Percentiles rank a stretch among this genome's conserved stretches.
These are phyloP conservation scores for Gracilaria vermiculophylla DNA, from an alignment of 23 red algal species.

Conservation along the genomic window DNA sequence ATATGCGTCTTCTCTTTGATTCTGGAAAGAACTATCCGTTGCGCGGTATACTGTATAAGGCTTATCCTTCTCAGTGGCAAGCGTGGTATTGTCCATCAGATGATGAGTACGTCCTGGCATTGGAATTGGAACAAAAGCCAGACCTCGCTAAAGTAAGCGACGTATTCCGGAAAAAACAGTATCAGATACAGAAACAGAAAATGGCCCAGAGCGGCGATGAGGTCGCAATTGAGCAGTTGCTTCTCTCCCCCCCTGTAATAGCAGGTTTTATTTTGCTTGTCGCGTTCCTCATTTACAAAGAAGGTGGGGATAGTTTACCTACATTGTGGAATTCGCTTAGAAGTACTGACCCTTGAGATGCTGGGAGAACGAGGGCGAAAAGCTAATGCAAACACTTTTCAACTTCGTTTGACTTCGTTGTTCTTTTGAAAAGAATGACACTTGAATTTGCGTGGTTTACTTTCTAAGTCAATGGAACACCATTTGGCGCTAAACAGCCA, in stretches of 20 bases:
- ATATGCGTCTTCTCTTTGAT: conserved; percentile 73
- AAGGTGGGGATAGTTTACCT: background rate
- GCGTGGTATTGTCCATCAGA: conserved; percentile 12
- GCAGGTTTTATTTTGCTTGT: background rate
- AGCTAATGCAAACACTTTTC: no score
- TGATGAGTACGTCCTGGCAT: background rate
- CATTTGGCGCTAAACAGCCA: no score
- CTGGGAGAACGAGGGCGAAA: background rate
- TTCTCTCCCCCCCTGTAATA: background rate
- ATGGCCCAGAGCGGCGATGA: background rate
- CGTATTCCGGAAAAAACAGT: background rate
- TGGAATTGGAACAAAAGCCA: background rate
- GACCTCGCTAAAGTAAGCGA: background rate
- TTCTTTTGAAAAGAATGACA: no score
- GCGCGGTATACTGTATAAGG: conserved; percentile 15
- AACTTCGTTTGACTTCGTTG: no score
- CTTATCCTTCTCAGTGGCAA: conserved; percentile 45
- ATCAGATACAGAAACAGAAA: background rate
- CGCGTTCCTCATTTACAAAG: background rate
- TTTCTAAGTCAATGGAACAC: no score
- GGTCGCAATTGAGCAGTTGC: background rate
- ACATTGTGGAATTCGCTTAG: background rate
- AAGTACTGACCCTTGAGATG: background rate
- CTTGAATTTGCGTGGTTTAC: no score
- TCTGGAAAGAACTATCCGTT: conserved; percentile 65